Conservation (phyloP, 768 basidiomycete genomes). For the Neoboletus brunneissimus region DNA sequence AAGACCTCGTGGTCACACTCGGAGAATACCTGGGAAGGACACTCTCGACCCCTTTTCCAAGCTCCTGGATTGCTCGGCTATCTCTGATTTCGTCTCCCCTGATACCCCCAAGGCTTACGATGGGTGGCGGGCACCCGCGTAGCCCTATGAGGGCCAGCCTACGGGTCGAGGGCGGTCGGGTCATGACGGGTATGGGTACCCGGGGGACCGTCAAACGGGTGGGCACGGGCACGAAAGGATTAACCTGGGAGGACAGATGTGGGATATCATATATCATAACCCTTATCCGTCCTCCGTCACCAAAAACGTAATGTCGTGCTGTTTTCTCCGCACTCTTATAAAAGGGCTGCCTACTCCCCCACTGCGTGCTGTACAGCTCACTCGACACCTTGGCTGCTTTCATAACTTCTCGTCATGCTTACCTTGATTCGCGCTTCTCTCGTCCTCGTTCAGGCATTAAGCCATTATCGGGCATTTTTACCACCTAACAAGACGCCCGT, state of each 20-base stretch:
- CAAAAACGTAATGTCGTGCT: background rate
- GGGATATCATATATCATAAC: background rate
- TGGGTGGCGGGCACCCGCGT: background rate
- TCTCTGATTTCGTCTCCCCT: background rate
- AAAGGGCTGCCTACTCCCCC: constrained; percentile 4
- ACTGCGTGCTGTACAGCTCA: background rate
- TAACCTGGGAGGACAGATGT: background rate
- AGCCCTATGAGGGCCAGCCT: background rate
- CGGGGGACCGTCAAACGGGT: background rate
- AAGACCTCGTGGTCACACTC: constrained; percentile 1
- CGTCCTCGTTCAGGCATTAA: constrained; percentile 46
- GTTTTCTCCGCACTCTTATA: constrained; percentile 14
- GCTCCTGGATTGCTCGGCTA: background rate
- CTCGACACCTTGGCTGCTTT: background rate
- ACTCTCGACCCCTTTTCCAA: background rate
- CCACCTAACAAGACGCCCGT: constrained; percentile 54
- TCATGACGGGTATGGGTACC: constrained; percentile 4
- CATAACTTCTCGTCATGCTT: constrained; percentile 38
- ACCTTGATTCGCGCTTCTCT: constrained; percentile 43
- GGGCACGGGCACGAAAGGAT: background rate
- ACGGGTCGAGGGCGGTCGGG: background rate
- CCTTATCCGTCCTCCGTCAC: background rate
- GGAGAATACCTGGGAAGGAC: background rate
- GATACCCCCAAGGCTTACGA: background rate
- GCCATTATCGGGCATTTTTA: constrained; percentile 51